Evolutionary conservation across 2,329 filamentous ascomycete genomes (phyloP).

Genomic region (Claviceps sp.): DNA sequence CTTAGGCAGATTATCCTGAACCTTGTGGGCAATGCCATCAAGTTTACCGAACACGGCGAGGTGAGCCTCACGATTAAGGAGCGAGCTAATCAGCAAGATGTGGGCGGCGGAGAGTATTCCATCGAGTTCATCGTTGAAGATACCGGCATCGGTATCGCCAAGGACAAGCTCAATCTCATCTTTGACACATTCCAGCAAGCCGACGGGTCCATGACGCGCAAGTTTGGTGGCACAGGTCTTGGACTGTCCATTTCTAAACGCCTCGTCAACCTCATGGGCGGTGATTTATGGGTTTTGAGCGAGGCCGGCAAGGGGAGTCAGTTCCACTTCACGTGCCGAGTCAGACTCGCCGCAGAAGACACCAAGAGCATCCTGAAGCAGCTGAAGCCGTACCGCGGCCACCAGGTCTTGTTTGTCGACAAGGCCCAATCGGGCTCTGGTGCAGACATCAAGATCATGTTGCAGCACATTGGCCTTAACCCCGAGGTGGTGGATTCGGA

Average conservation of each 20-base stretch:
- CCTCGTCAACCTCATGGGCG: constrained; percentile 90
- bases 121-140: constrained; percentile 94
- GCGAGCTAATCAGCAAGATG: constrained; percentile 47
- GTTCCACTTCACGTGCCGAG: constrained; percentile 93
- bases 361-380: constrained; percentile 67
- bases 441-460: constrained; percentile 63
- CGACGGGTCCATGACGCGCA: constrained; percentile 88
- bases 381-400: constrained; percentile 79
- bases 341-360: constrained; percentile 71
- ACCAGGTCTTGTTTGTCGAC: constrained; percentile 89
- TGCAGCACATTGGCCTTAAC: constrained; percentile 64
- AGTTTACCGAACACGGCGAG: constrained; percentile 94
- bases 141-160: constrained; percentile 91
- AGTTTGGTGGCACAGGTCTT: constrained; percentile 89
- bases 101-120: constrained; percentile 64
- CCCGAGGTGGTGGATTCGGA: constrained; percentile 76
- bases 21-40: constrained; percentile 94
- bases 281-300: constrained; percentile 91
- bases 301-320: constrained; percentile 82
- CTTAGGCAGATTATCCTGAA: constrained; percentile 94
- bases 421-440: constrained; percentile 71
- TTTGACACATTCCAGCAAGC: constrained; percentile 99
- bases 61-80: constrained; percentile 85
- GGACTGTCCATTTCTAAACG: constrained; percentile 92
- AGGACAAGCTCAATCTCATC: constrained; percentile 90